Base-by-base conservation (phyloP, 2,329 filamentous ascomycete species). In the Arthrocladium fulminans region DNA sequence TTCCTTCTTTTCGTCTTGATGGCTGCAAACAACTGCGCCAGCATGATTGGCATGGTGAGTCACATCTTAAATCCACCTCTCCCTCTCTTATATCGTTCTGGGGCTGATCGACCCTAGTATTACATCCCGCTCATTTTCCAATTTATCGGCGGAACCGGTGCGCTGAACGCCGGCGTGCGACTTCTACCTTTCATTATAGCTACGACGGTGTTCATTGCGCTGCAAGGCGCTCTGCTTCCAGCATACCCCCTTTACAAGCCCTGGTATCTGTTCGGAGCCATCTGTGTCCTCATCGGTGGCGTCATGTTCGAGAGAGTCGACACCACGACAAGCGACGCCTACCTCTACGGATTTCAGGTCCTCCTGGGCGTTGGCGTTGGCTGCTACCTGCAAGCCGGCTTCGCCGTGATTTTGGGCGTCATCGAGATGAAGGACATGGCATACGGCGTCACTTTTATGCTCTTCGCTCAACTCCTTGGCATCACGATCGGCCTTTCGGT, bases 91-190 rank as follows among this genome's bases (percentile, higher is more conserved):
- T n/a, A n/a, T n/a, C n/a, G n/a, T n/a, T n/a, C n/a, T n/a, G n/a
- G n/a, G n/a, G n/a, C n/a, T n/a, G n/a, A n/a, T 35, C 42, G 54
- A 44, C 63, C 65, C 0, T 62, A 74, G 5, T 79, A 78, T 61
- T 79, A 74, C 60, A 70, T 74, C 6, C 76, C 76, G 0, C 61
- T 79, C 0, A 77, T 69, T 61, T 78, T 78, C 59, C 71, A 75
- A 49, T 79, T 78, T 56, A 66, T 66, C 0, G 65, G 62, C 2
- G 69, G 69, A 3, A 72, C 73, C 35, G 60, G 54, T 0, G 61
- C 59, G 1, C 29, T 64, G 2, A 45, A 45, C 29, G 54, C 63
- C 2, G 61, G 60, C 1, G 61, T 67, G 1, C 61, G 61, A 1
- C 54, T 67, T 0, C 54, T 66, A 7, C 64, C 63, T 0, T 17